Evolutionary conservation across 2,329 filamentous ascomycete species (phyloP).

Genomic region (Dothidotthia symphoricarpi): DNA sequence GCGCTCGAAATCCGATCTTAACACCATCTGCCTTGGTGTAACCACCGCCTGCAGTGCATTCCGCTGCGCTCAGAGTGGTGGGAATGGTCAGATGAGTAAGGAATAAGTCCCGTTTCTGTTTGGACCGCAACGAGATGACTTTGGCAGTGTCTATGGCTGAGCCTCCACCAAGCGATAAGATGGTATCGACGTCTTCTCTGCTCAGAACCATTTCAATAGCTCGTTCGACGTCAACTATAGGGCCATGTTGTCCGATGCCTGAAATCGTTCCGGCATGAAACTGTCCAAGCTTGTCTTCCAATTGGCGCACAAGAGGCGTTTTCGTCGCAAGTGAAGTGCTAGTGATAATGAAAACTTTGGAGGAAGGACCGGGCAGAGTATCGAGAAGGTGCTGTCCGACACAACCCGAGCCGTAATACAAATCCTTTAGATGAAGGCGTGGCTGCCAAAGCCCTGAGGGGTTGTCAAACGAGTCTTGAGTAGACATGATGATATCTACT

Average conservation of each 20-base stretch:
- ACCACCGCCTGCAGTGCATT: constrained; percentile 54
- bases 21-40: constrained; percentile 52
- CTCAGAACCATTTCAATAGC: constrained; percentile 49
- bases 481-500: too few relatives aligned
- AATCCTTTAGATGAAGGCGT: constrained; percentile 48
- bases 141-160: constrained; percentile 52
- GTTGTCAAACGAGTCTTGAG: too few relatives aligned
- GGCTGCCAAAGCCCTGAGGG: constrained; percentile 53
- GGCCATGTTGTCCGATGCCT: constrained; percentile 57
- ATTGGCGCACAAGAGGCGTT: constrained; percentile 52
- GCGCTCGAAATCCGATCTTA: constrained; percentile 50
- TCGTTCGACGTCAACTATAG: constrained; percentile 54
- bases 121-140: constrained; percentile 37
- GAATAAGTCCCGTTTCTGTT: constrained; percentile 35
- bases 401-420: constrained; percentile 52
- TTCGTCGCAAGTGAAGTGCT: constrained; percentile 55
- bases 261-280: constrained; percentile 55
- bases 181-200: constrained; percentile 52
- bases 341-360: constrained; percentile 59
- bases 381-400: constrained; percentile 50
- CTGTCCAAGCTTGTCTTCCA: constrained; percentile 50
- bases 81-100: constrained; percentile 43
- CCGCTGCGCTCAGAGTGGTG: constrained; percentile 49
- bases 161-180: constrained; percentile 57
- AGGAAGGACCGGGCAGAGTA: constrained; percentile 45